Evolutionary conservation across 202 grass and related monocot species (phyloP).

Genomic region (Elaeis oleifera): DNA sequence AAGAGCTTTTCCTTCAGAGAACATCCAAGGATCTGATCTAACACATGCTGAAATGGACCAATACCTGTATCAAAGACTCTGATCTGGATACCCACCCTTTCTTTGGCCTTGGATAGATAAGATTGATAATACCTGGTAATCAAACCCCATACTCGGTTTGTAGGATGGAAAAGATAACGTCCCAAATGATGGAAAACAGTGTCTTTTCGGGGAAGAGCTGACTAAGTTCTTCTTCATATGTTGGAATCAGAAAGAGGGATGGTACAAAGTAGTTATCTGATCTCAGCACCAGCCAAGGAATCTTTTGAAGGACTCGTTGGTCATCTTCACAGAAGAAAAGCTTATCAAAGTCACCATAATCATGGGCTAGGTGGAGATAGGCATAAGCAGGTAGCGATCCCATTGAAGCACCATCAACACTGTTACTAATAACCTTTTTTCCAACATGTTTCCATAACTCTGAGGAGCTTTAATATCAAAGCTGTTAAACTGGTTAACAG

Average conservation of each 20-base stretch:
- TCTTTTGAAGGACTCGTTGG: constrained; percentile 40
- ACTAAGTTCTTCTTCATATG: constrained; percentile 55
- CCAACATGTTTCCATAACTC: constrained; percentile 71
- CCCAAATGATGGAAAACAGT: constrained; percentile 83
- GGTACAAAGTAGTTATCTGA: constrained; percentile 88
- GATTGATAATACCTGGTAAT: constrained; percentile 80
- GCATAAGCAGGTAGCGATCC: constrained; percentile 24
- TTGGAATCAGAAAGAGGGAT: constrained; percentile 67
- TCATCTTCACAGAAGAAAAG: constrained; percentile 90
- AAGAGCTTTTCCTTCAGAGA: constrained; percentile 51
- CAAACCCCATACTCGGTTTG: constrained; percentile 85
- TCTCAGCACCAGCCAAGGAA: constrained; percentile 67
- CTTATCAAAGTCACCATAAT: constrained; percentile 39
- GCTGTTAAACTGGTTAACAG: constrained; percentile 40
- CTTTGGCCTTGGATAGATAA: constrained; percentile 68
- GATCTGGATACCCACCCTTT: constrained; percentile 80
- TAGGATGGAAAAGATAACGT: constrained; percentile 88
- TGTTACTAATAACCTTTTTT: constrained; percentile 22
- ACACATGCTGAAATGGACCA: constrained; percentile 60
- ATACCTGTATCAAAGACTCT: constrained; percentile 49
- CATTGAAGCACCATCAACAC: too few relatives aligned
- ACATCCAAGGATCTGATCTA: constrained; percentile 77
- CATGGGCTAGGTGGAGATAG: constrained; percentile 44
- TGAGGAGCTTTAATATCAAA: constrained; percentile 36
- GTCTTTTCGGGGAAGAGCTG: constrained; percentile 65